Conservation (phyloP, 441 rosid genomes). For the Croton setiger region DNA sequence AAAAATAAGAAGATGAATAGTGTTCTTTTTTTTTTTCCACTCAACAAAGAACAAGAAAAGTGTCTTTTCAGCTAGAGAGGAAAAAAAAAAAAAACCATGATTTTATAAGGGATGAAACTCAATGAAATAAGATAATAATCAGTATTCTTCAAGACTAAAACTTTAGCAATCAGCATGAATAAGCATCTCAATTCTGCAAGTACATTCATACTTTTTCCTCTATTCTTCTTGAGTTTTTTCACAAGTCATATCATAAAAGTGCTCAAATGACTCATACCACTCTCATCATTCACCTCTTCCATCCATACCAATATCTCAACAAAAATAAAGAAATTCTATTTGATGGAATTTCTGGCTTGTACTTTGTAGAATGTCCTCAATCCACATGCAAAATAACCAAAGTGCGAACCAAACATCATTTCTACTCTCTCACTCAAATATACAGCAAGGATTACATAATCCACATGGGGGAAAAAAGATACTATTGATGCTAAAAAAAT, state of each 20-base stretch:
- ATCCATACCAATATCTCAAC: not conserved
- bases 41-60: not conserved
- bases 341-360: not conserved
- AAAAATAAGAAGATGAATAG: not conserved
- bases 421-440: not conserved
- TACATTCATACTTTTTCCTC: not conserved
- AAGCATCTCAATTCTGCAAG: not conserved
- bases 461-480: not conserved
- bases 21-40: not conserved
- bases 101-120: not conserved
- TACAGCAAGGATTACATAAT: not conserved
- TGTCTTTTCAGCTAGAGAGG: not conserved
- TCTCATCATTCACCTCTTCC: not conserved
- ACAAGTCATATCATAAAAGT: not conserved
- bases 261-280: not conserved
- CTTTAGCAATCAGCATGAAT: too few relatives aligned
- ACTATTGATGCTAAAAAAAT: not conserved
- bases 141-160: too few relatives aligned
- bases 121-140: not conserved
- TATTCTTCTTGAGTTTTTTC: not conserved
- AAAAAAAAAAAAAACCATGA: not conserved
- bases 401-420: too few relatives aligned
- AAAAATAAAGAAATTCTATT: not conserved
- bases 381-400: not conserved
- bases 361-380: not conserved